Evolutionary conservation across 192 early-diverging fungal genomes (phyloP), one percentile per base, ranked within the genome.

Genomic region (Coemansia sp.): DNA sequence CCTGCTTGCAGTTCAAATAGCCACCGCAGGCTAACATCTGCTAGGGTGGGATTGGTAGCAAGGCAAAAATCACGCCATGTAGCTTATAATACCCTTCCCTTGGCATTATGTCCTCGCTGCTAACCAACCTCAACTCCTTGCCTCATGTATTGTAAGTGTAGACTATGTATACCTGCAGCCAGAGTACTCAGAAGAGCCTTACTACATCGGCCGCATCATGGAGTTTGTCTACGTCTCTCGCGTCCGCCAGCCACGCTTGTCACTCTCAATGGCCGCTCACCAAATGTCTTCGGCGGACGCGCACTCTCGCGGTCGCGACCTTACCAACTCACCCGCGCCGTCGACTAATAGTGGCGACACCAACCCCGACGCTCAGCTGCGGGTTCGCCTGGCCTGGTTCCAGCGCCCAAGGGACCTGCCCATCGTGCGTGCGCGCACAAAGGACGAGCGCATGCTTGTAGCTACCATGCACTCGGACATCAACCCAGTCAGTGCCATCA

Each of bases 381-480:
- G 70, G 3, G 78, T 72, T 16, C 86, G 90, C 34, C 83, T 92
- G 70, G 92, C 90, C 6, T 90, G 88, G 89, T 92, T 88, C 65
- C 89, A 92, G 74, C 87, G 95, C 20, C 89, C 92, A 6, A 88
- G 90, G 40, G 93, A 96, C 68, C 82, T 94, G 62, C 79, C 90
- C 34, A 77, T 87, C 16, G 84, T 89, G 20, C 78, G 81, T 1
- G 72, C 74, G 16, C 90, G 87, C 52, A 81, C 81, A 31, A 84
- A 91, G 63, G 93, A 95, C 77, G 86, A 91, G 24, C 86, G 91
- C 8, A 74, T 92, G 10, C 77, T 97, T 38, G 80, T 95, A 11
- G 94, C 94, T 15, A 94, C 92, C 39, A 95, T 97, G 93, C 89
- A 95, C 76, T 90, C 91, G 10, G 95, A 96, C 68, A 68, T 95